Base-by-base conservation (phyloP, 257 asterid genomes). In the Solanum bulbocastanum region DNA sequence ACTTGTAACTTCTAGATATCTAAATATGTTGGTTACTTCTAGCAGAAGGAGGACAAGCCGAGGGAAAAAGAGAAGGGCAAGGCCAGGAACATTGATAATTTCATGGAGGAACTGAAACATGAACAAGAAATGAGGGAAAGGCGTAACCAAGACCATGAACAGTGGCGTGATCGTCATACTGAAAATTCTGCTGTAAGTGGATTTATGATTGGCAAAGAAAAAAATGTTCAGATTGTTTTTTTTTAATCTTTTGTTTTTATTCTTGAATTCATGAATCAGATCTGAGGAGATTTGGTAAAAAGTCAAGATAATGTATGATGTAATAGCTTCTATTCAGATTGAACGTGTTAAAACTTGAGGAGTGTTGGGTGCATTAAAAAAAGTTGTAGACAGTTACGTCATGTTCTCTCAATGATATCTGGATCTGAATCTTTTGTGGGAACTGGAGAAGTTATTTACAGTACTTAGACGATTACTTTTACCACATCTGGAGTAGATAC, bases 91-190 rank as follows among this genome's bases (percentile, higher is more conserved):
- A 96, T 96, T 81, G 99, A 96, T 88, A 92, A 95, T 92, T 96
- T 96, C 85, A 96, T 96, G 99, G 99, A 96, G 92, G 99, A 96
- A 91, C 94, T 96, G 92, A 96, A 96, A 93, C 94, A 93, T 62
- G 98, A 96, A 88, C 98, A 95, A 78, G 99, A 96, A 92, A 86
- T 92, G 94, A 92, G 98, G 93, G 98, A 95, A 92, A 93, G 94
- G 90, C 91, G 96, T 88, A 94, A 96, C 91, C 98, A 95, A 91
- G 98, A 93, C 65, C 95, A 98, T 88, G 98, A 96, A 27, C 91
- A 84, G 85, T 91, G 92, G 94, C 98, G 95, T 72, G 98, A 96
- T 91, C 97, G 96, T 36, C 91, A 69, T 75, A 92, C 92, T 88
- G 98, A 96, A 87, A 93, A 75, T 89, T 89, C 97, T 87, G 83